phyloP scores from a whole-genome alignment of 768 basidiomycete species.

The button mushroom (Agaricus bisporus) region DNA sequence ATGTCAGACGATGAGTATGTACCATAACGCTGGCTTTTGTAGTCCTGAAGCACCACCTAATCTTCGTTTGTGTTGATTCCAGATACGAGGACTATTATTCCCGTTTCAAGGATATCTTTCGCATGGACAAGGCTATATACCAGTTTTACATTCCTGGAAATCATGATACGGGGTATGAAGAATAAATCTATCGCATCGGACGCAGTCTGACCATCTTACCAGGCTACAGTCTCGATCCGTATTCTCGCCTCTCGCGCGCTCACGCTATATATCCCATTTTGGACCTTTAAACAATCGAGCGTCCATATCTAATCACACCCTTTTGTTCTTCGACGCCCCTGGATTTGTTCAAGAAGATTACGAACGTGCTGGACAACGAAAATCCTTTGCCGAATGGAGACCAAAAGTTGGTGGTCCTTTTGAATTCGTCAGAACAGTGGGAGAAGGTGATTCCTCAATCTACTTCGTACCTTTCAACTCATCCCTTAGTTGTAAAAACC shows the following conservation, averaged over 20 bases:
- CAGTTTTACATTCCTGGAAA: constrained; percentile 83
- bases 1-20: constrained; percentile 68
- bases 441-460: constrained; percentile 21
- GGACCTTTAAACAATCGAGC: constrained; percentile 63
- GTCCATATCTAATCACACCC: constrained; percentile 62
- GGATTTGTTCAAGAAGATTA: constrained; percentile 71
- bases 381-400: constrained; percentile 41
- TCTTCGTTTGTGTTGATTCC: neutral
- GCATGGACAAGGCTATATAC: constrained; percentile 37
- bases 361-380: constrained; percentile 35
- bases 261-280: constrained; percentile 70
- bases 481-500: constrained; percentile 2
- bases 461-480: neutral
- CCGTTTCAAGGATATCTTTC: constrained; percentile 71
- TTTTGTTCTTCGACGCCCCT: constrained; percentile 70
- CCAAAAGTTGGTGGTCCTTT: constrained; percentile 42
- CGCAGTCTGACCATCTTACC: constrained; percentile 18
- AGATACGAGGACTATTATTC: constrained; percentile 72
- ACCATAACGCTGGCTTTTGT: neutral
- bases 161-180: constrained; percentile 71
- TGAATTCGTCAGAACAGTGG: constrained; percentile 44
- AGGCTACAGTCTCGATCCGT: constrained; percentile 41
- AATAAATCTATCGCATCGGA: neutral
- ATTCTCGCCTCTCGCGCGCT: constrained; percentile 39
- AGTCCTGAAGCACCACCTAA: neutral